These are phyloP conservation scores for Conoideocrella luteorostrata DNA, from an alignment of 2,329 filamentous ascomycete genomes.

Conservation along the genomic window DNA sequence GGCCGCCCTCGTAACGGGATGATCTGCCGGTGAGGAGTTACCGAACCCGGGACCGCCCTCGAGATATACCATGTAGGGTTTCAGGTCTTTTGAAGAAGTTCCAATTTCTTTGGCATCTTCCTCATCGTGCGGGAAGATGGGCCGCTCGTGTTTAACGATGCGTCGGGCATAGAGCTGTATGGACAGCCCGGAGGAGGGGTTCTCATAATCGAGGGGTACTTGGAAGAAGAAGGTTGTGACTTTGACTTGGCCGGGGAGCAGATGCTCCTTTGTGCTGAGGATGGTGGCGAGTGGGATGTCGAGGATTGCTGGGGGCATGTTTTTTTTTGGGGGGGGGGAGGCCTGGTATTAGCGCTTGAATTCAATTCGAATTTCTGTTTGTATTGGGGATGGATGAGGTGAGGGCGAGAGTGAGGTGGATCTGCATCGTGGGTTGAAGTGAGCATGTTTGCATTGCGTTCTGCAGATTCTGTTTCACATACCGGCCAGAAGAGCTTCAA, in stretches of 20 bases:
- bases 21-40: slow-evolving; percentile 67
- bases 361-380: no score
- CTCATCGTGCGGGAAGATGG: slow-evolving; percentile 43
- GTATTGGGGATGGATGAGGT: no score
- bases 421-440: no score
- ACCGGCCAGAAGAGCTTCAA: no score
- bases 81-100: slow-evolving; percentile 19
- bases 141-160: slow-evolving; percentile 59
- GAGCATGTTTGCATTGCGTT: no score
- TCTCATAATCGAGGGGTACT: slow-evolving; percentile 72
- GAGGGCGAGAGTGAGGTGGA: no score
- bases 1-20: slow-evolving; percentile 61
- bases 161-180: slow-evolving; percentile 75
- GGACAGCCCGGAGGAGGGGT: slow-evolving; percentile 50
- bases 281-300: slow-evolving; percentile 31
- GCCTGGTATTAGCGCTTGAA: no score
- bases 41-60: slow-evolving; percentile 83
- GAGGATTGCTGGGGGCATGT: slow-evolving; percentile 11
- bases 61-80: slow-evolving; percentile 64
- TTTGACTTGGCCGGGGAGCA: slow-evolving; percentile 57
- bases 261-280: slow-evolving; percentile 35
- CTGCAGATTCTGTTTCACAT: no score
- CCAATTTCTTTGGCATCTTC: not conserved
- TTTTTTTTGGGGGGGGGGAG: not conserved
- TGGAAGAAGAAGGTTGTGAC: slow-evolving; percentile 82